Evolutionary conservation across 306 rosid species (phyloP).

Genomic region (Elaeagnus macrophylla): DNA sequence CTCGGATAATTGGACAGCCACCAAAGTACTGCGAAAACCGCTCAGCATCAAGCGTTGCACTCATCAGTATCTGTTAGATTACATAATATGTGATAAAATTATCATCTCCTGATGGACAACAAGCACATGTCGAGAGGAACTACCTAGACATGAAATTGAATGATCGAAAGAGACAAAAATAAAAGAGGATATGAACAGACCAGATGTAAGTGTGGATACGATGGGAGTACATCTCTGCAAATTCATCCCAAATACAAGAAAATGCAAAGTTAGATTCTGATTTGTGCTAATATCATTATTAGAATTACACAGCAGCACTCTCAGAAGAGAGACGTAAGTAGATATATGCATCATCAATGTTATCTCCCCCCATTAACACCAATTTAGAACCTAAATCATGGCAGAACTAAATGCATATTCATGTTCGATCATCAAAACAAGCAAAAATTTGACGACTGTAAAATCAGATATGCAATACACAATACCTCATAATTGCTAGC

Average conservation of each 20-base stretch:
- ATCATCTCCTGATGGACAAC: neutral
- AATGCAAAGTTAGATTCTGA: conserved; percentile 17
- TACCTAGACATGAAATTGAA: neutral
- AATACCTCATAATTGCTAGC: conserved; percentile 78
- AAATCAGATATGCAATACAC: conserved; percentile 9
- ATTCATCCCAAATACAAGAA: conserved; percentile 19
- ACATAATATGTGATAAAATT: neutral
- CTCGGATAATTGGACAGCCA: conserved; percentile 72
- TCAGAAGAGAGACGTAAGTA: neutral
- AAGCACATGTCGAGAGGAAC: neutral
- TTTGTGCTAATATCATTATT: neutral
- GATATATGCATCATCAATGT: neutral
- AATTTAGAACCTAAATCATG: neutral
- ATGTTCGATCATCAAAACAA: conserved; percentile 5
- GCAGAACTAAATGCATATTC: conserved; percentile 5
- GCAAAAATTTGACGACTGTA: conserved; percentile 7
- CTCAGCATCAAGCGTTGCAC: conserved; percentile 79
- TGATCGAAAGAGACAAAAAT: conserved; percentile 7
- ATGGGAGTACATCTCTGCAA: conserved; percentile 88
- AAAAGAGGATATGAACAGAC: conserved; percentile 41
- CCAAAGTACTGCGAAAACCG: conserved; percentile 93
- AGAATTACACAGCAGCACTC: neutral
- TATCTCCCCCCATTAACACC: neutral
- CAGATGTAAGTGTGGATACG: conserved; percentile 61
- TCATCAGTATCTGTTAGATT: conserved; percentile 70